Base-by-base conservation (phyloP, 129 eudicot species). In the Cynara cardunculus region DNA sequence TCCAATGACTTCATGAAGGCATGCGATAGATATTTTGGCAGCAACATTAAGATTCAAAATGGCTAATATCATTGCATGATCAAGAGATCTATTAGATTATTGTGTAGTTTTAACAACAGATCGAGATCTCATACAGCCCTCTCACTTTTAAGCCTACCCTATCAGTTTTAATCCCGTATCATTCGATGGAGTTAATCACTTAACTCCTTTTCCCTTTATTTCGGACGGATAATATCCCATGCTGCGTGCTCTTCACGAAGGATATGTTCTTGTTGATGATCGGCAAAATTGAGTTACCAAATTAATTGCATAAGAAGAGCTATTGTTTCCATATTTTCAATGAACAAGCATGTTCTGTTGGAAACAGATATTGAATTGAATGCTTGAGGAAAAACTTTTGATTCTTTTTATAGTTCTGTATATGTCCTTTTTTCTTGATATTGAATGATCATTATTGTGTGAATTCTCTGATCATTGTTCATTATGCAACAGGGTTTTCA, bases 401-500 rank as follows among this genome's bases (percentile, higher is more conserved):
- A 14, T 49, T 49, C 21, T 18, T 49, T 49, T 49, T 14, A 21
- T 49, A 14, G 3, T 49, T 14, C 61, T 21, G 16, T 18, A 3
- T 44, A 10, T 13, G 18, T 44, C 5, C 16, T 49, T 14, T 49
- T 49, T 21, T 3, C 61, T 37, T 37, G 59, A 73, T 37, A 21
- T 73, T 21, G 26, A 8, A 9, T 73, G 24, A 73, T 26, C 64
- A 19, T 39, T 39, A 73, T 32, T 12, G 21, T 26, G 53, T 73
- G 26, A 39, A 39, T 10, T 10, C 18, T 28, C 39, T 49, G 37
- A 68, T 68, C 22, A 9, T 76, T 34, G 7, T 80, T 62, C 41
- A 69, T 62, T 56, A 14, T 70, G 76, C 75, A 56, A 68, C 83
- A 79, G 91, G 86, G 46, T 53, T 69, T 37, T 74, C 41, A 37